A percentile compares a stretch with the other conserved stretches of the same genome.
These are phyloP conservation scores for Quercus mongolica DNA, from an alignment of 306 rosid species.

Conservation along the genomic window DNA sequence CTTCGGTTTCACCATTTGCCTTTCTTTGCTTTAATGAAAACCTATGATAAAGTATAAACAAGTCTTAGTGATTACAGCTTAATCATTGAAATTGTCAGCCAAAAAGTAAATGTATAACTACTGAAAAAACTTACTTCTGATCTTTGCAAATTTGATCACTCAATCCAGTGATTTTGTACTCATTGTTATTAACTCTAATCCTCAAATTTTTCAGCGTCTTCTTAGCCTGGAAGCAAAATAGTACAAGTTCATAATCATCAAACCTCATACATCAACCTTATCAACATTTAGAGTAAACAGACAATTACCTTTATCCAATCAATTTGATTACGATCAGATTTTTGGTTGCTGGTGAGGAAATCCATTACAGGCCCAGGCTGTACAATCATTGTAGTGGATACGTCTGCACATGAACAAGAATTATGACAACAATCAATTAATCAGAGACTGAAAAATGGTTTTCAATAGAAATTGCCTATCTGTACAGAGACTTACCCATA, in stretches of 20 bases:
- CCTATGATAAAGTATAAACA: not conserved
- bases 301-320: conserved; percentile 44
- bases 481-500: conserved; percentile 26
- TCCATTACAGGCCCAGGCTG: conserved; percentile 47
- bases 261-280: not conserved
- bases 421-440: not conserved
- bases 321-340: conserved; percentile 19
- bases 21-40: conserved; percentile 21
- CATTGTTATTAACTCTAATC: conserved; percentile 30
- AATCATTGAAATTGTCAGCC: not conserved
- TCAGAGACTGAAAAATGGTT: too few species aligned
- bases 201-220: conserved; percentile 39
- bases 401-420: conserved; percentile 27
- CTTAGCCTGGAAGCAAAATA: conserved; percentile 31
- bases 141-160: conserved; percentile 42
- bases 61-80: not conserved
- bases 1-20: conserved; percentile 22
- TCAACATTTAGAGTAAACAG: not conserved
- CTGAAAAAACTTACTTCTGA: conserved; percentile 28
- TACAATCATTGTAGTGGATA: conserved; percentile 43
- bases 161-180: conserved; percentile 52
- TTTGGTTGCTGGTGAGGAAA: conserved; percentile 37
- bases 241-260: not conserved
- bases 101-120: not conserved
- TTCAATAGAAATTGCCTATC: not conserved